These are phyloP conservation scores for Penicillium canescens DNA, from an alignment of 495 filamentous ascomycete species.

Conservation along the genomic window DNA sequence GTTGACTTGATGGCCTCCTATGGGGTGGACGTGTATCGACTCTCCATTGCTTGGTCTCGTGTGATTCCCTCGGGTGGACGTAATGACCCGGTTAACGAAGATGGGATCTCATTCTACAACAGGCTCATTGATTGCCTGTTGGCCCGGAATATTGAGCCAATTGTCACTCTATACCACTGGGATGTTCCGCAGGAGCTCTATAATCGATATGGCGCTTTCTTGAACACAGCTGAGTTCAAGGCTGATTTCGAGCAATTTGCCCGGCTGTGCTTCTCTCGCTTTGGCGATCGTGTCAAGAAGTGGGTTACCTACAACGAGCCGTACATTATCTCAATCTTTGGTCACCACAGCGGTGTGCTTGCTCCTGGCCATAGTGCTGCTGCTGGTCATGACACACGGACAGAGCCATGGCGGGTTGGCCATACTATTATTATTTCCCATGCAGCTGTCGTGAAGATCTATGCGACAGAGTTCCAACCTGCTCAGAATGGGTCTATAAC, in stretches of 20 bases:
- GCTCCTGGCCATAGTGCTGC: too few relatives aligned
- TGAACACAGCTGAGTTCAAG: slow-evolving; percentile 36
- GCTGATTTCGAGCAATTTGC: slow-evolving; percentile 43
- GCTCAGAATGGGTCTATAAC: slow-evolving; percentile 21
- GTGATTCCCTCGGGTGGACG: slow-evolving; percentile 54
- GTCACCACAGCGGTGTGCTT: neutral
- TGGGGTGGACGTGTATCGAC: slow-evolving; percentile 63
- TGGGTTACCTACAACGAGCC: slow-evolving; percentile 53
- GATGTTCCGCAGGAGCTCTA: slow-evolving; percentile 40
- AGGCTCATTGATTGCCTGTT: slow-evolving; percentile 38
- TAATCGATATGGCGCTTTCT: slow-evolving; percentile 37
- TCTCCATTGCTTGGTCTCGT: slow-evolving; percentile 68
- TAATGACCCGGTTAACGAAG: slow-evolving; percentile 29
- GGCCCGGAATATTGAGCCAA: slow-evolving; percentile 33
- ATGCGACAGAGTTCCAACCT: slow-evolving; percentile 33
- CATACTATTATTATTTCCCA: slow-evolving; percentile 38
- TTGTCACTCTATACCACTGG: slow-evolving; percentile 49
- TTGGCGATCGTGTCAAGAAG: slow-evolving; percentile 39
- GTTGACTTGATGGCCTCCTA: slow-evolving; percentile 61
- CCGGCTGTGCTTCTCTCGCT: slow-evolving; percentile 30
- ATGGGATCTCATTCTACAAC: slow-evolving; percentile 38
- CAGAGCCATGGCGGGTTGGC: slow-evolving; percentile 40
- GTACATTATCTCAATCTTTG: slow-evolving; percentile 36
- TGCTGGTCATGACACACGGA: slow-evolving; percentile 12
- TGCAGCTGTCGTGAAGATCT: slow-evolving; percentile 34